Conservation (phyloP, 2,329 filamentous ascomycete genomes). For the Fusarium ambrosium region DNA sequence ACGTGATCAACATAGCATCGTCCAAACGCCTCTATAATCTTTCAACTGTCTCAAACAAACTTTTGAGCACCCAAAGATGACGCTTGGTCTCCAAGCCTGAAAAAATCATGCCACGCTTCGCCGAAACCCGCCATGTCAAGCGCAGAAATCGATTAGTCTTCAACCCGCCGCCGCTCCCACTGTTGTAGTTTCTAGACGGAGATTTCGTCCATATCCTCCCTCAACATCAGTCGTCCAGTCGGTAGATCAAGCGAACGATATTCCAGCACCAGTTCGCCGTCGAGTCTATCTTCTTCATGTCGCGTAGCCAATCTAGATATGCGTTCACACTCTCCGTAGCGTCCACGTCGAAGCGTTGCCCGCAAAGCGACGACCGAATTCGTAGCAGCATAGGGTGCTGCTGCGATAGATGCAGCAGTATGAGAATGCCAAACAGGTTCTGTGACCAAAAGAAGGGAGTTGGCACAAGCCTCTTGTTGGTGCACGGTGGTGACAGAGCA, state of each 20-base stretch:
- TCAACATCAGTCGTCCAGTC: constrained; percentile 47
- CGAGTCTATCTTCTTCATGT: constrained; percentile 67
- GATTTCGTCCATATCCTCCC: not conserved
- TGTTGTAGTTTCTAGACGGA: not conserved
- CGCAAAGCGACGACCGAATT: constrained; percentile 64
- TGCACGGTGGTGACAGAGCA: constrained; percentile 67
- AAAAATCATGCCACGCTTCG: constrained; percentile 22
- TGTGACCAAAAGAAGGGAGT: constrained; percentile 73
- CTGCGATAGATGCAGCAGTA: constrained; percentile 68
- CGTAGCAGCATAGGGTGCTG: constrained; percentile 64
- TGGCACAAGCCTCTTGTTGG: constrained; percentile 70
- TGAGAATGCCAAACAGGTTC: constrained; percentile 69
- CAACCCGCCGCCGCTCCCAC: constrained; percentile 1
- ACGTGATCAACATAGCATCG: constrained; percentile 35
- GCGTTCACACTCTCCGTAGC: constrained; percentile 62
- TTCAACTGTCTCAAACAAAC: constrained; percentile 8
- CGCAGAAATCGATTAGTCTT: constrained; percentile 3
- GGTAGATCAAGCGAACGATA: constrained; percentile 62
- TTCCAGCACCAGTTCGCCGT: constrained; percentile 70
- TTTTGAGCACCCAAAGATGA: constrained; percentile 5
- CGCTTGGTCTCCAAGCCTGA: constrained; percentile 15
- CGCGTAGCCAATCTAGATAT: constrained; percentile 71
- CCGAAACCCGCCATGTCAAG: constrained; percentile 1
- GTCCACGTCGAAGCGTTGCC: constrained; percentile 64
- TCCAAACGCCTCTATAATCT: constrained; percentile 35